A percentile compares a stretch with the other conserved stretches of the same genome.
Conservation (phyloP, 257 asterid genomes). For the Fraxinus quadrangulata region DNA sequence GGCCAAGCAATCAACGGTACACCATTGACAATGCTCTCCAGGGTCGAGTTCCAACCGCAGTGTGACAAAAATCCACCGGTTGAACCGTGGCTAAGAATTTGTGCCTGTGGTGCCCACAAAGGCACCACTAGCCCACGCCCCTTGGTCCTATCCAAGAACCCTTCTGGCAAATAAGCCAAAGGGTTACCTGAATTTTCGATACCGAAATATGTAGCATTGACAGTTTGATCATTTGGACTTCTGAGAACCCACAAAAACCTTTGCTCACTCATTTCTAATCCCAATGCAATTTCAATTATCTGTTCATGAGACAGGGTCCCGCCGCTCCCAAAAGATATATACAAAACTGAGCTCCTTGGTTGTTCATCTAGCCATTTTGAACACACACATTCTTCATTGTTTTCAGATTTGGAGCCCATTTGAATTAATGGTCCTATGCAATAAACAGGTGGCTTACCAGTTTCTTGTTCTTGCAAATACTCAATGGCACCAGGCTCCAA, state of each 20-base stretch:
- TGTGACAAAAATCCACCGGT: constrained; percentile 50
- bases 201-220: constrained; percentile 39
- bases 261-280: constrained; percentile 60
- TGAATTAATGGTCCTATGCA: constrained; percentile 70
- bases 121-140: constrained; percentile 50
- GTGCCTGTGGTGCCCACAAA: constrained; percentile 55
- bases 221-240: constrained; percentile 30
- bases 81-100: constrained; percentile 47
- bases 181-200: constrained; percentile 37
- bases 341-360: constrained; percentile 69
- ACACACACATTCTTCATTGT: constrained; percentile 22
- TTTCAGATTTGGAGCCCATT: constrained; percentile 20
- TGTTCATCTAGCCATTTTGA: constrained; percentile 64
- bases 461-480: constrained; percentile 24
- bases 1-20: constrained; percentile 58
- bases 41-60: constrained; percentile 53
- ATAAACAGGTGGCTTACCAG: constrained; percentile 49
- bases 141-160: constrained; percentile 46
- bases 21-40: constrained; percentile 46
- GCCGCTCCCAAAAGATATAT: constrained; percentile 74
- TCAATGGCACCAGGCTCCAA: constrained; percentile 61
- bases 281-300: constrained; percentile 50
- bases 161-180: constrained; percentile 48
- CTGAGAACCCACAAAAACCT: constrained; percentile 64
- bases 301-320: constrained; percentile 64